Conservation (phyloP, 768 basidiomycete species). For the Pholiota conissans region DNA sequence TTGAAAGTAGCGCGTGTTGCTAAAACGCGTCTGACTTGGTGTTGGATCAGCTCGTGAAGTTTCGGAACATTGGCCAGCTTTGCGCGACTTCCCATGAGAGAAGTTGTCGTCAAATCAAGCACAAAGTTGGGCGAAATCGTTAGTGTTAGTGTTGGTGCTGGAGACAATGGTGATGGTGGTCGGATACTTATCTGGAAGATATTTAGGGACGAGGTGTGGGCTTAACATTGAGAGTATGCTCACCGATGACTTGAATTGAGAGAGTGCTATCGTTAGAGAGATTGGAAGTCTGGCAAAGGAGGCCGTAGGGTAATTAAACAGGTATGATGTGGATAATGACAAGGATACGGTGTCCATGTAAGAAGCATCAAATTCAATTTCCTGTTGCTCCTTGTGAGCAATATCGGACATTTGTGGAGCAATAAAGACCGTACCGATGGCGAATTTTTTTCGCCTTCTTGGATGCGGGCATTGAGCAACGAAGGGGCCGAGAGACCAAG, state of each 20-base stretch:
- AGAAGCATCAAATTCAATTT: conserved; percentile 79
- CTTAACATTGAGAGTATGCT: conserved; percentile 19
- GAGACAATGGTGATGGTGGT: conserved; percentile 55
- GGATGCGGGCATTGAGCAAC: conserved; percentile 67
- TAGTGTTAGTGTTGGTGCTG: conserved; percentile 64
- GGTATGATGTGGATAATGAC: conserved; percentile 79
- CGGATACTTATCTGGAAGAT: conserved; percentile 56
- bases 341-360: conserved; percentile 85
- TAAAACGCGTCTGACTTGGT: conserved; percentile 72
- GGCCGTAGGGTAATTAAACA: conserved; percentile 81
- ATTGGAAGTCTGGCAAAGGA: conserved; percentile 84
- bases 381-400: conserved; percentile 38
- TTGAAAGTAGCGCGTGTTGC: conserved; percentile 64
- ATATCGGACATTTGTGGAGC: not conserved
- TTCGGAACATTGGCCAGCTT: conserved; percentile 98
- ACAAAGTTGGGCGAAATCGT: conserved; percentile 85
- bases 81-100: conserved; percentile 94
- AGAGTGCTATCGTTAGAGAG: conserved; percentile 76
- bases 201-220: not conserved
- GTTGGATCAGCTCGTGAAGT: conserved; percentile 89
- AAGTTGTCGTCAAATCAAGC: conserved; percentile 84
- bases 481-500: conserved; percentile 81
- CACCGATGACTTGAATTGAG: conserved; percentile 70
- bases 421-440: conserved; percentile 19
- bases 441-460: conserved; percentile 15